Conservation (phyloP, 768 basidiomycete species). For the Serpula lacrymans region DNA sequence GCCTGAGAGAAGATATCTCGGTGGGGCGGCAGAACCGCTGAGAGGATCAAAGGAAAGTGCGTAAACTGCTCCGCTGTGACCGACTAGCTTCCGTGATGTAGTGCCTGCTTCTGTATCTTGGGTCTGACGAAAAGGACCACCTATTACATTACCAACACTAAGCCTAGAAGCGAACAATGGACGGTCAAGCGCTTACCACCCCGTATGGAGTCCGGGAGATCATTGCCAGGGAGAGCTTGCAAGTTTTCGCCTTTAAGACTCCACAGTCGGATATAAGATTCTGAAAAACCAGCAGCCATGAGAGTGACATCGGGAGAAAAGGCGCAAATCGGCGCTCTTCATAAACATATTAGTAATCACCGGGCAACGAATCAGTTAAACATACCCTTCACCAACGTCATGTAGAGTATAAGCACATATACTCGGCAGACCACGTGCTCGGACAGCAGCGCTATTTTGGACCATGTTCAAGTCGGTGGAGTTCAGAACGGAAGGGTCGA, state of each 20-base stretch:
- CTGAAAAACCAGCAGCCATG: slow-evolving; percentile 92
- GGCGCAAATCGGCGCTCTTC: slow-evolving; percentile 77
- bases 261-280: slow-evolving; percentile 95
- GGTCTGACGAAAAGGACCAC: slow-evolving; percentile 54
- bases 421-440: slow-evolving; percentile 77
- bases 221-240: slow-evolving; percentile 73
- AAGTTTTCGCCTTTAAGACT: slow-evolving; percentile 90
- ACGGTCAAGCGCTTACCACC: slow-evolving; percentile 53
- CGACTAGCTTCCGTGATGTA: slow-evolving; percentile 91
- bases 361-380: slow-evolving; percentile 1
- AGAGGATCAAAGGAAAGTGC: slow-evolving; percentile 91
- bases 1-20: slow-evolving; percentile 83
- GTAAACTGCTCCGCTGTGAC: slow-evolving; percentile 96
- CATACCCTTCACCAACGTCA: slow-evolving; percentile 89
- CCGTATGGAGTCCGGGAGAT: slow-evolving; percentile 58
- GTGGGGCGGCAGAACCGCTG: slow-evolving; percentile 80
- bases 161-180: slow-evolving; percentile 3
- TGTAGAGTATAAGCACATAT: slow-evolving; percentile 95
- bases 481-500: slow-evolving; percentile 70
- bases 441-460: slow-evolving; percentile 49
- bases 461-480: slow-evolving; percentile 56
- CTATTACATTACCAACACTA: background rate
- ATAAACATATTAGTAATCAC: slow-evolving; percentile 8
- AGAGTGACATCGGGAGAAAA: slow-evolving; percentile 91
- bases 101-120: slow-evolving; percentile 72